Conservation (phyloP, 2,329 filamentous ascomycete species). For the Neonectria hederae region DNA sequence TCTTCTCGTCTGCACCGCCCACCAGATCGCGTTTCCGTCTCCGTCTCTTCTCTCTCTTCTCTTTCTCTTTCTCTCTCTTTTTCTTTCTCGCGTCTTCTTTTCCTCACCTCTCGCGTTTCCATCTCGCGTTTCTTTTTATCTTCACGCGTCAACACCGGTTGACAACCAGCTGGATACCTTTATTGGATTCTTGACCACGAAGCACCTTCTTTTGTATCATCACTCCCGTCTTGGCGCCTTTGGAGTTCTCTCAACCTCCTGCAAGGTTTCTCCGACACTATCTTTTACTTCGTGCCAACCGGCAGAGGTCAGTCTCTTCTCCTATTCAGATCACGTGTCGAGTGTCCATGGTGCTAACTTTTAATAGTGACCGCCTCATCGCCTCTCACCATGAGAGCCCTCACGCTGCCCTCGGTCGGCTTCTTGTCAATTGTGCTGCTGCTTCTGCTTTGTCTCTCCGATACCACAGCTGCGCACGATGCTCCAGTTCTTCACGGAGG, state of each 20-base stretch:
- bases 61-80: conserved; percentile 12
- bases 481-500: conserved; percentile 2
- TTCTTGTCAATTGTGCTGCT: conserved; percentile 45
- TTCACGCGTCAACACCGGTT: conserved; percentile 3
- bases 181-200: background rate
- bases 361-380: background rate
- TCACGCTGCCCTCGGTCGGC: conserved; percentile 42
- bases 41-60: conserved; percentile 15
- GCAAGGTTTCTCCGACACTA: background rate
- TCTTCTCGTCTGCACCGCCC: conserved; percentile 23
- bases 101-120: background rate
- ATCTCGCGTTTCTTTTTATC: conserved; percentile 14
- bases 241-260: background rate
- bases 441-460: conserved; percentile 32
- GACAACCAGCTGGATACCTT: background rate
- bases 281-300: background rate
- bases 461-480: conserved; percentile 18
- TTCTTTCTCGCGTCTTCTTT: background rate
- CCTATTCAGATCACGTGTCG: background rate
- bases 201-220: conserved; percentile 2
- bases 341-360: background rate
- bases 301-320: background rate
- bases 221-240: background rate
- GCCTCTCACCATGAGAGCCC: conserved; percentile 50
- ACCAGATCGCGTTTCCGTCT: conserved; percentile 10